Evolutionary conservation across 1,284 basidiomycete species (phyloP).

Genomic region (Papiliotrema flavescens): DNA sequence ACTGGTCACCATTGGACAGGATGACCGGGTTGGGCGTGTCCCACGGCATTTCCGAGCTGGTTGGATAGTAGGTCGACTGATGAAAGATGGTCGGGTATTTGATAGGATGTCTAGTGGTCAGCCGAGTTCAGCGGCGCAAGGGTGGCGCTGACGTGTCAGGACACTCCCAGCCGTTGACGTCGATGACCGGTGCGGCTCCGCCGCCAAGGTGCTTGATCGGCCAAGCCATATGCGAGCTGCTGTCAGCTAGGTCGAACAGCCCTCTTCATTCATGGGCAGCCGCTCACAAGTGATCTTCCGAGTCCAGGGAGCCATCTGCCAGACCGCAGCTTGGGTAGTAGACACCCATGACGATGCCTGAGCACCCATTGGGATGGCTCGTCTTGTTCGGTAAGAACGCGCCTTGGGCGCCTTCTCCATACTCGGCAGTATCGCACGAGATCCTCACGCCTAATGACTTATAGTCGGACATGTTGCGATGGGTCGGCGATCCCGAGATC

Average conservation of each 20-base stretch:
- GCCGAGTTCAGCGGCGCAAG: background rate
- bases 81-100: constrained; percentile 42
- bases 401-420: constrained; percentile 12
- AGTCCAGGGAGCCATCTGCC: constrained; percentile 28
- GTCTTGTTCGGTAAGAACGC: constrained; percentile 33
- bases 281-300: constrained; percentile 39
- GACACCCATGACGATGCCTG: constrained; percentile 17
- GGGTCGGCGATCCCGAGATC: constrained; percentile 31
- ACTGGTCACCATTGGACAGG: constrained; percentile 38
- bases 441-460: constrained; percentile 23
- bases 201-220: constrained; percentile 17
- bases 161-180: constrained; percentile 23
- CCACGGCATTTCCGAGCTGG: constrained; percentile 23
- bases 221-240: constrained; percentile 44
- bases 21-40: constrained; percentile 27
- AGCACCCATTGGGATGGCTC: constrained; percentile 28
- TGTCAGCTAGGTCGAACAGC: constrained; percentile 2
- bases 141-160: constrained; percentile 22
- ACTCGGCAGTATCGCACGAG: constrained; percentile 22
- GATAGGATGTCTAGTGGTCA: constrained; percentile 19
- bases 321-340: constrained; percentile 41
- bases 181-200: constrained; percentile 13
- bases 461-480: constrained; percentile 16
- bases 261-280: background rate
- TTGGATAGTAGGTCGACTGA: constrained; percentile 34